Evolutionary conservation across 2,329 filamentous ascomycete species (phyloP).

Genomic region (Lomentospora prolificans): DNA sequence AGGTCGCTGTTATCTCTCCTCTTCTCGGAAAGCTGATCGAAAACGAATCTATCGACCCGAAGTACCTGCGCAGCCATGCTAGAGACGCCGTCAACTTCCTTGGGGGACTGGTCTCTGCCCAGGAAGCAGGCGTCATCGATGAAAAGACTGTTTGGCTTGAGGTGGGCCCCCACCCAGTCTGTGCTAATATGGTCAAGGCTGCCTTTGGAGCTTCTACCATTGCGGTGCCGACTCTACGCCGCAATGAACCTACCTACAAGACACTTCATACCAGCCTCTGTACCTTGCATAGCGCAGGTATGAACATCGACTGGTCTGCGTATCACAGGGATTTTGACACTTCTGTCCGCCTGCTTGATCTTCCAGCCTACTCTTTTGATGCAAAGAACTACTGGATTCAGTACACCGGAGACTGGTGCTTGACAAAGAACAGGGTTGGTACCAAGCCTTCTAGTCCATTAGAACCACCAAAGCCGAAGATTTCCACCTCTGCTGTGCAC

Average conservation of each 20-base stretch:
- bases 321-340: constrained; percentile 44
- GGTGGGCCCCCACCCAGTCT: constrained; percentile 61
- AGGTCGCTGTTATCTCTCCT: constrained; percentile 58
- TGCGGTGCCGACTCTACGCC: constrained; percentile 51
- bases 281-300: constrained; percentile 48
- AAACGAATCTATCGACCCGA: constrained; percentile 37
- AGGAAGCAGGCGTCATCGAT: constrained; percentile 43
- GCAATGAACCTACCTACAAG: constrained; percentile 55
- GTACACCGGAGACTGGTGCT: constrained; percentile 59
- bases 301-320: constrained; percentile 61
- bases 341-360: constrained; percentile 39
- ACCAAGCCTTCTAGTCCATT: constrained; percentile 21
- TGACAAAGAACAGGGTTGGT: constrained; percentile 57
- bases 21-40: constrained; percentile 43
- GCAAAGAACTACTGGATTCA: constrained; percentile 61
- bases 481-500: constrained; percentile 58
- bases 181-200: constrained; percentile 54
- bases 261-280: constrained; percentile 48
- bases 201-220: constrained; percentile 42
- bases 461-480: constrained; percentile 39
- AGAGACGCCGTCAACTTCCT: constrained; percentile 59
- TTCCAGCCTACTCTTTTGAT: constrained; percentile 65
- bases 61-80: constrained; percentile 51
- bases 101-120: constrained; percentile 45
- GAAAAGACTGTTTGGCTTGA: constrained; percentile 60